Percentiles rank a stretch among this genome's conserved stretches.
Evolutionary conservation across 73 alveolate species (phyloP).

Genomic region (Diophrys sp.): DNA sequence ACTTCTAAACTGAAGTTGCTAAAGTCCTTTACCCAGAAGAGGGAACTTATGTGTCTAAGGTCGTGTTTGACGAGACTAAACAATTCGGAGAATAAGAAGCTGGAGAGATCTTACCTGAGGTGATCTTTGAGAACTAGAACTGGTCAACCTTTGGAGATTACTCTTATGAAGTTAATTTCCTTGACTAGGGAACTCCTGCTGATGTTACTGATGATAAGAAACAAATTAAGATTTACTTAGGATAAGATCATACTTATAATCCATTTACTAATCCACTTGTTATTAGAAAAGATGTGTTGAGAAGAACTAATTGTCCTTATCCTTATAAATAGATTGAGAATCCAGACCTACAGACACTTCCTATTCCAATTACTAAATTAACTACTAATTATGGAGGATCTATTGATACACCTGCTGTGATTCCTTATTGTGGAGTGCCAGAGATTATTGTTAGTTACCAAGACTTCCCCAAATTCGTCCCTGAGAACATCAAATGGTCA

Average conservation of each 20-base stretch:
- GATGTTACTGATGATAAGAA: not conserved
- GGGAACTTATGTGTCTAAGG: not conserved
- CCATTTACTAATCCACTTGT: not conserved
- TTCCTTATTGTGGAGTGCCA: not conserved
- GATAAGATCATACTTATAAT: not conserved
- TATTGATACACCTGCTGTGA: not conserved
- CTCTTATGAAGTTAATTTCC: not conserved
- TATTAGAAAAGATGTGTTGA: not conserved
- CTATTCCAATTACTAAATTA: not conserved
- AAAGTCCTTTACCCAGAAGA: not conserved
- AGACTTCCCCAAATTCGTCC: not conserved
- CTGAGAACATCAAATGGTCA: not conserved
- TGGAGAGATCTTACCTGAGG: not conserved
- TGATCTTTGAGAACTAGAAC: not conserved
- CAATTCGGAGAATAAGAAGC: conserved; percentile 1
- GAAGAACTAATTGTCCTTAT: not conserved
- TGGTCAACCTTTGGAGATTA: not conserved
- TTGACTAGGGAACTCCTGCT: not conserved
- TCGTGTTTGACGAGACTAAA: not conserved
- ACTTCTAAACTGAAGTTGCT: not conserved
- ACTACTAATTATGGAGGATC: not conserved
- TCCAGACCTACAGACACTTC: not conserved
- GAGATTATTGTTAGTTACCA: not conserved
- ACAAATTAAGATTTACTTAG: not conserved
- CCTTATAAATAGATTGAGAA: not conserved